A percentile compares a stretch with the other conserved stretches of the same genome.
Conservation (phyloP, 176 grass and related monocot genomes). For the Tillandsia fasciculata region DNA sequence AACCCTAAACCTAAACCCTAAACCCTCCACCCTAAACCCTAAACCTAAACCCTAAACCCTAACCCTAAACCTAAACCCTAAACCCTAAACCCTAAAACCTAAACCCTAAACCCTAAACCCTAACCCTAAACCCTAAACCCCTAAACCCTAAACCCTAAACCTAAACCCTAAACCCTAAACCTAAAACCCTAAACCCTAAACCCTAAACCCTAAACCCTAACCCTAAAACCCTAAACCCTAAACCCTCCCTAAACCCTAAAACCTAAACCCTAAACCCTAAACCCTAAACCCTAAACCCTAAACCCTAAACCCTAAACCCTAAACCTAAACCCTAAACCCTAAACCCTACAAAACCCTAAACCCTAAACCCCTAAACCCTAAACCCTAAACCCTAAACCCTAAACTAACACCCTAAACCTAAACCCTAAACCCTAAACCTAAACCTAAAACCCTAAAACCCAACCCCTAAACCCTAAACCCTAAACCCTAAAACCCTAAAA, state of each 20-base stretch:
- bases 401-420: too few species aligned
- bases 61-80: conserved; percentile 4
- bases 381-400: conserved; percentile 10
- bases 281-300: conserved; percentile 22
- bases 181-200: conserved; percentile 23
- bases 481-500: conserved; percentile 10
- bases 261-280: conserved; percentile 11
- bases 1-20: conserved; percentile 7
- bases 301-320: conserved; percentile 25
- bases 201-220: conserved; percentile 26
- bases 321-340: too few species aligned
- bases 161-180: conserved; percentile 9
- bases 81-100: conserved; percentile 7
- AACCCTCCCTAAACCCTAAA: conserved; percentile 14
- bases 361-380: conserved; percentile 22
- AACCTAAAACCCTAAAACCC: conserved; percentile 18
- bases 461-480: conserved; percentile 22
- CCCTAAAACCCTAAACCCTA: conserved; percentile 28
- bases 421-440: conserved; percentile 23
- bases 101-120: conserved; percentile 8
- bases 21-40: neutral
- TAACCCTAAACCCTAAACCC: conserved; percentile 3
- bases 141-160: conserved; percentile 5
- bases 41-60: neutral
- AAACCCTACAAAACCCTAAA: conserved; percentile 34